Evolutionary conservation across 2,329 filamentous ascomycete species (phyloP).

Genomic region (Fusarium incarnatum): DNA sequence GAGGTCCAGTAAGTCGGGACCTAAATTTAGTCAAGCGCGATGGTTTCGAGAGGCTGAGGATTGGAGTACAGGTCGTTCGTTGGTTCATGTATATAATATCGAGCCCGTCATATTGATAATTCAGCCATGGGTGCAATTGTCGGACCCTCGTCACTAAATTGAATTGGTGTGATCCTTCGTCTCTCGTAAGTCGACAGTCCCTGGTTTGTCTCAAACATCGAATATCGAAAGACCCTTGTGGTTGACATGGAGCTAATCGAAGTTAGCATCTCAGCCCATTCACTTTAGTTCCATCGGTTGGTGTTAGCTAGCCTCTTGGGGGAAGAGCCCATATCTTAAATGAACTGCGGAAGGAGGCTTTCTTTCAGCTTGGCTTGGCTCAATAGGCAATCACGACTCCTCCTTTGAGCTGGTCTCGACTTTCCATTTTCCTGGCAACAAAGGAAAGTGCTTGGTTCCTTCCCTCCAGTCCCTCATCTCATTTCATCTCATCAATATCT

Average conservation of each 20-base stretch:
- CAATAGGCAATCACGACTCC: slow-evolving; percentile 10
- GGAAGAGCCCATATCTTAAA: slow-evolving; percentile 23
- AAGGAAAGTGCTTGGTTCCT: background rate
- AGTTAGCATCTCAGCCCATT: slow-evolving; percentile 13
- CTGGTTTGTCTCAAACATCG: background rate
- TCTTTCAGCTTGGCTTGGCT: slow-evolving; percentile 29
- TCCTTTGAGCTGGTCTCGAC: slow-evolving; percentile 2
- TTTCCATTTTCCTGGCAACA: slow-evolving; percentile 2
- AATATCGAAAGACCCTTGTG: slow-evolving; percentile 1
- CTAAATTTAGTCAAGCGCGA: slow-evolving; percentile 40
- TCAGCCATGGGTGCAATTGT: slow-evolving; percentile 19
- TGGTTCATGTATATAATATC: slow-evolving; percentile 26
- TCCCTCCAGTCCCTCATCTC: background rate
- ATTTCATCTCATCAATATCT: background rate
- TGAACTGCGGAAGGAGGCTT: slow-evolving; percentile 29
- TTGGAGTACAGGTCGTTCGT: slow-evolving; percentile 18
- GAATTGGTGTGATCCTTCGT: slow-evolving; percentile 8
- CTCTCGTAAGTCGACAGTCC: background rate
- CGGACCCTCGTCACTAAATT: slow-evolving; percentile 8
- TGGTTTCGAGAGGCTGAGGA: slow-evolving; percentile 21
- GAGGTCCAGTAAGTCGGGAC: slow-evolving; percentile 9
- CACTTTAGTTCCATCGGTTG: background rate
- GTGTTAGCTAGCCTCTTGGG: background rate
- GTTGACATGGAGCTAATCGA: background rate
- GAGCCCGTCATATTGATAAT: slow-evolving; percentile 13